phyloP scores from a whole-genome alignment of 2,329 filamentous ascomycete genomes.

The Hypoxylon sp. region DNA sequence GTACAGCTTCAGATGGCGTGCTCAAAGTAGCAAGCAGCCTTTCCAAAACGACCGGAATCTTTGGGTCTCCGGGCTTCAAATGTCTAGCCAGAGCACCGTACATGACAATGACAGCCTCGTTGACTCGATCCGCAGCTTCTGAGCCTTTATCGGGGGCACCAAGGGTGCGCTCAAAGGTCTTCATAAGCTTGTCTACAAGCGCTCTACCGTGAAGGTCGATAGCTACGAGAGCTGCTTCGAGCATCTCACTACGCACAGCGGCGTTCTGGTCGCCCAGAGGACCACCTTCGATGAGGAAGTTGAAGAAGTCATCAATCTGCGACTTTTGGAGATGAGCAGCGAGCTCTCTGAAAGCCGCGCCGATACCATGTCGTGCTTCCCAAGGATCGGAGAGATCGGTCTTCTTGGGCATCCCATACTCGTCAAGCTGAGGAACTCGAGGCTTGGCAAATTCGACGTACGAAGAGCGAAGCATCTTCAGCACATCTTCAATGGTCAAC shows the following conservation, averaged over 20 bases:
- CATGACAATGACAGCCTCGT: conserved; percentile 97
- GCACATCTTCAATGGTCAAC: conserved; percentile 70
- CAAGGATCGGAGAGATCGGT: conserved; percentile 89
- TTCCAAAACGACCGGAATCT: conserved; percentile 89
- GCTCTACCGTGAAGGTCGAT: conserved; percentile 85
- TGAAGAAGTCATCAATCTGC: conserved; percentile 81
- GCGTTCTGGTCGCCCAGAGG: conserved; percentile 87
- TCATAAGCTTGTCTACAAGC: conserved; percentile 91
- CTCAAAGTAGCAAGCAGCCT: conserved; percentile 87
- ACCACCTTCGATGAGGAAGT: conserved; percentile 86
- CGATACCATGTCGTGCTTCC: conserved; percentile 91
- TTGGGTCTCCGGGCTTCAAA: conserved; percentile 84
- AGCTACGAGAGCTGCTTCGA: conserved; percentile 85
- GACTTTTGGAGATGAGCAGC: conserved; percentile 75
- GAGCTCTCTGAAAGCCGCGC: conserved; percentile 86
- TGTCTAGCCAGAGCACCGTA: conserved; percentile 95
- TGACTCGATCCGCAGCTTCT: conserved; percentile 87
- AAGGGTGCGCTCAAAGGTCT: conserved; percentile 88
- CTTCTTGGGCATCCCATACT: conserved; percentile 95
- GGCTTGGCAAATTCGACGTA: conserved; percentile 88
- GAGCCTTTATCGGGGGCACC: conserved; percentile 86
- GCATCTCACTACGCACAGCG: conserved; percentile 87
- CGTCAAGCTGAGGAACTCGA: conserved; percentile 84
- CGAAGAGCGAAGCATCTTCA: conserved; percentile 74
- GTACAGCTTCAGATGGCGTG: conserved; percentile 95